Percentiles rank a stretch among this genome's conserved stretches.
Conservation (phyloP, 2,329 filamentous ascomycete species). For the Pseudocercospora vitis region DNA sequence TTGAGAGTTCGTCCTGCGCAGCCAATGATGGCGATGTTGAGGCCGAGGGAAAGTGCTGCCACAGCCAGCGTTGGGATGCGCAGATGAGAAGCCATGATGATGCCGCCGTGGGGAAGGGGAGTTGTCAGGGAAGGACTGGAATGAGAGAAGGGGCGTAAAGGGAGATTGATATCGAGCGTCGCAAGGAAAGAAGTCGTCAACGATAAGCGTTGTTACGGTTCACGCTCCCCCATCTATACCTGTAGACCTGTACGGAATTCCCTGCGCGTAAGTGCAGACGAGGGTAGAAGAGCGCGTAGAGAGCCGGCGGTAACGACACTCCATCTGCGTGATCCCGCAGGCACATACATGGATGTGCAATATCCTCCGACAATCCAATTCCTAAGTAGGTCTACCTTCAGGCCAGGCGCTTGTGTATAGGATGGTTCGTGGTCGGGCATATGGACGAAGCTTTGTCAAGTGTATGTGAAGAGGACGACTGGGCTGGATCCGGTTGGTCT, state of each 20-base stretch:
- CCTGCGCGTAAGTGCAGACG: neutral
- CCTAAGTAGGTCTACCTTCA: neutral
- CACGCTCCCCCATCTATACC: neutral
- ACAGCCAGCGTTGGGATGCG: slow-evolving; percentile 31
- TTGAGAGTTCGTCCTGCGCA: slow-evolving; percentile 46
- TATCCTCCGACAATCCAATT: neutral
- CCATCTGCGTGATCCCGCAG: slow-evolving; percentile 1
- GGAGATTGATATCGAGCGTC: neutral
- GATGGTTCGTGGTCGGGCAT: neutral
- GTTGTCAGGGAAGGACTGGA: neutral
- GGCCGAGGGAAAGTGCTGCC: slow-evolving; percentile 35
- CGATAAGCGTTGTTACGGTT: neutral
- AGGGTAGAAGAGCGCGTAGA: neutral
- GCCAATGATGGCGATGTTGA: slow-evolving; percentile 46
- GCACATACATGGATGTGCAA: slow-evolving; percentile 4
- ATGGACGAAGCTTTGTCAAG: neutral
- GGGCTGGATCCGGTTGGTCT: too few species aligned
- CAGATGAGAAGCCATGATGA: slow-evolving; percentile 22
- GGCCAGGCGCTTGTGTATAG: neutral
- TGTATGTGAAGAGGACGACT: neutral
- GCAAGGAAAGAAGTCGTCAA: neutral
- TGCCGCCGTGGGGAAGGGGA: neutral
- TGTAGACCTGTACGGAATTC: neutral
- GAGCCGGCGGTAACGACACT: neutral
- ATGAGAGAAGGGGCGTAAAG: neutral